These are phyloP conservation scores for Hymenoscyphus fructigenus DNA, from an alignment of 2,329 filamentous ascomycete species.

Conservation along the genomic window DNA sequence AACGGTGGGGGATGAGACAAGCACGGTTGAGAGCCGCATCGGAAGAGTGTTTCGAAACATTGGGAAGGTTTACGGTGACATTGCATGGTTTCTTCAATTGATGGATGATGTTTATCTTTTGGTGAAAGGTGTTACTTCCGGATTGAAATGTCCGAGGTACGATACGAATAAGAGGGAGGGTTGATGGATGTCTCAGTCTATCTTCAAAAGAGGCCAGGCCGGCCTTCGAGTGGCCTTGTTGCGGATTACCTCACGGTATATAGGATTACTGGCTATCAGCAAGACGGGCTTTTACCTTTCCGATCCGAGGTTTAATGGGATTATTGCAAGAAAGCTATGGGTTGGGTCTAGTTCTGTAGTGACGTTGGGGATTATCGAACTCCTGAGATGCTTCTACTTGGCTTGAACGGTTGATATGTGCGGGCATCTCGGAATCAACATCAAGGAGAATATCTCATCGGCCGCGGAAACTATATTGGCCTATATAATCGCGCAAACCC, in stretches of 20 bases:
- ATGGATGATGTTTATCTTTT: background rate
- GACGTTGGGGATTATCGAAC: background rate
- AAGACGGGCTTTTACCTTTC: background rate
- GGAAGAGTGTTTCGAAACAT: background rate
- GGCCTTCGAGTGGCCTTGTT: background rate
- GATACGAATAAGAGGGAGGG: background rate
- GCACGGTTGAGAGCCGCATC: background rate
- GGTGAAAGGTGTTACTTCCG: background rate
- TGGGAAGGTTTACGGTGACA: background rate
- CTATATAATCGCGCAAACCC: no score
- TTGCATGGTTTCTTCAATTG: background rate
- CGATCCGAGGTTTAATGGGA: background rate
- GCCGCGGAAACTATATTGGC: no score
- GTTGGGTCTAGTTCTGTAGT: background rate
- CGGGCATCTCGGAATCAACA: background rate
- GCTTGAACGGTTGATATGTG: background rate
- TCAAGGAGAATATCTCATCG: no score
- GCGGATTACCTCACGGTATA: background rate
- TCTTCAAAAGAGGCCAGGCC: background rate
- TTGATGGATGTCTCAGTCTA: background rate
- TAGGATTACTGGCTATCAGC: background rate
- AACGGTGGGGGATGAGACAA: background rate
- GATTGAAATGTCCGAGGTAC: background rate
- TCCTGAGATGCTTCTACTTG: background rate
- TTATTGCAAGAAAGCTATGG: background rate